These are phyloP conservation scores for Guadua angustifolia DNA, from an alignment of 176 grass and related monocot species.

Conservation along the genomic window DNA sequence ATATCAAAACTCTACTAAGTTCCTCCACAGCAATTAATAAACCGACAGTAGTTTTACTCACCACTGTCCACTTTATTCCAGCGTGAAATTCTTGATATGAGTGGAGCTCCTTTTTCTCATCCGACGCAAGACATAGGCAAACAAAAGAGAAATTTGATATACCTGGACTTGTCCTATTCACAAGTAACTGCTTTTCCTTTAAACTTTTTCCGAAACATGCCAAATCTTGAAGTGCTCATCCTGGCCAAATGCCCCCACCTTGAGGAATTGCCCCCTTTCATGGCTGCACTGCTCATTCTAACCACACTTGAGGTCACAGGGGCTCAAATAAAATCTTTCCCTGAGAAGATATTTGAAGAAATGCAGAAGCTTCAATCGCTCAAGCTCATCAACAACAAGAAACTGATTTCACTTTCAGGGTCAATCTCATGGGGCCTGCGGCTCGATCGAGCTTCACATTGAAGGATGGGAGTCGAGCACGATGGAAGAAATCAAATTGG, in stretches of 20 bases:
- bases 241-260: conserved; percentile 4
- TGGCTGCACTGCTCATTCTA: background rate
- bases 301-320: background rate
- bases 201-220: background rate
- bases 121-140: background rate
- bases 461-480: too few species aligned
- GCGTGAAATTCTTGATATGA: conserved; percentile 18
- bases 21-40: background rate
- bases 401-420: background rate
- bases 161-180: background rate
- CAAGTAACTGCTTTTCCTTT: background rate
- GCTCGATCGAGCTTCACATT: too few species aligned
- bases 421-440: too few species aligned
- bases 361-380: background rate
- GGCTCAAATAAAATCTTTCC: background rate
- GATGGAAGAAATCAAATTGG: too few species aligned
- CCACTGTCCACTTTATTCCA: background rate
- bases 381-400: conserved; percentile 20
- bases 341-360: background rate
- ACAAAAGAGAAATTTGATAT: background rate
- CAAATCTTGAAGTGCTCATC: background rate
- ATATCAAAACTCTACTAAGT: background rate
- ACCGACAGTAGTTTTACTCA: background rate
- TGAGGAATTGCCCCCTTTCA: background rate
- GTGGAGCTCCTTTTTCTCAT: background rate